These are phyloP conservation scores for Coemansia sp. DNA, from an alignment of 192 early-diverging fungal genomes.

Conservation along the genomic window DNA sequence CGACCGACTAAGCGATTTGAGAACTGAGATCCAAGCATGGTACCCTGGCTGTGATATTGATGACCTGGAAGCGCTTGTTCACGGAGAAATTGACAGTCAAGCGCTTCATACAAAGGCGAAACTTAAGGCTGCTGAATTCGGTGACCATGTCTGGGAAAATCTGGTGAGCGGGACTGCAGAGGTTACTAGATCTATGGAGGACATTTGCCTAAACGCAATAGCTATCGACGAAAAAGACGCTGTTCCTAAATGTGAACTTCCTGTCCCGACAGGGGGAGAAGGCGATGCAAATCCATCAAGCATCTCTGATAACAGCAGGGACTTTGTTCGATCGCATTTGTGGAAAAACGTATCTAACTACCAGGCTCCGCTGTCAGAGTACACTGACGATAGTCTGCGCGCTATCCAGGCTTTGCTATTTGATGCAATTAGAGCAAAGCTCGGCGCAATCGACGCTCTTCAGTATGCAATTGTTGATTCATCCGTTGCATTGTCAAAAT, in stretches of 20 bases:
- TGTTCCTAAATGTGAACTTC: constrained; percentile 25
- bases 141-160: constrained; percentile 24
- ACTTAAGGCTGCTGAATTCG: constrained; percentile 16
- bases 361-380: constrained; percentile 5
- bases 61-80: constrained; percentile 27
- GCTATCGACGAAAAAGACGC: constrained; percentile 22
- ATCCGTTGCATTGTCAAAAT: constrained; percentile 30
- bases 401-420: constrained; percentile 10
- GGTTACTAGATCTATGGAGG: constrained; percentile 18
- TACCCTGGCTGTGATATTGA: constrained; percentile 33
- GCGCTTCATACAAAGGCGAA: constrained; percentile 18
- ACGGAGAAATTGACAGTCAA: constrained; percentile 24
- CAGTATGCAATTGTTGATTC: constrained; percentile 50
- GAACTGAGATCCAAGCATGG: constrained; percentile 41
- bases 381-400: constrained; percentile 17
- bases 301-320: neutral
- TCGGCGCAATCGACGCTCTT: constrained; percentile 28
- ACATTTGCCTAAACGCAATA: constrained; percentile 20
- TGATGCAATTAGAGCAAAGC: constrained; percentile 29
- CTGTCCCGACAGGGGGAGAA: neutral
- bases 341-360: constrained; percentile 30
- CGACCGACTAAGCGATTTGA: constrained; percentile 38
- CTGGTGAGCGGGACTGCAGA: constrained; percentile 17
- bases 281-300: no score
- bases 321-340: constrained; percentile 36